Evolutionary conservation across 805 yeast species (phyloP).

Genomic region (Jamesozyma piceae): DNA sequence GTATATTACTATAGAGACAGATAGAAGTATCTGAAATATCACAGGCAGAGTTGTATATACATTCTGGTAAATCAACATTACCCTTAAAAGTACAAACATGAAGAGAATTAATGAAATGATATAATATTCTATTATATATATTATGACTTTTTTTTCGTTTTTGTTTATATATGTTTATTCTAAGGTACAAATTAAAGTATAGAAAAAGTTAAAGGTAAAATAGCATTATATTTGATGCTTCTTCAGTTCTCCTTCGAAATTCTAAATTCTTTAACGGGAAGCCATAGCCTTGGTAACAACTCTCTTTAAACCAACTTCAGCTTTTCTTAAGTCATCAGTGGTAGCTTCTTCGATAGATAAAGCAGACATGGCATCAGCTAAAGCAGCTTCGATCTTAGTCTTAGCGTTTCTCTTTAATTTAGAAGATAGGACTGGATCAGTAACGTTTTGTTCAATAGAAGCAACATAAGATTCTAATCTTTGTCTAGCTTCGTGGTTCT

Average conservation of each 20-base stretch:
- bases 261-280: conserved; percentile 62
- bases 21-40: no score
- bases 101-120: no score
- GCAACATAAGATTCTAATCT: conserved; percentile 97
- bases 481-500: conserved; percentile 90
- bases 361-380: conserved; percentile 96
- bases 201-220: neutral
- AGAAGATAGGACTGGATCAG: conserved; percentile 96
- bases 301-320: conserved; percentile 97
- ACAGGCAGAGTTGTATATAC: no score
- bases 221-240: neutral
- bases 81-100: no score
- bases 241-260: no score
- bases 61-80: no score
- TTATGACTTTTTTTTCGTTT: no score
- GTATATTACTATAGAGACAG: no score
- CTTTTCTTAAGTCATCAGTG: conserved; percentile 97
- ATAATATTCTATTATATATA: no score
- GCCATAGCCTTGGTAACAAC: conserved; percentile 99
- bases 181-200: conserved; percentile 16
- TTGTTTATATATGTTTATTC: conserved; percentile 14
- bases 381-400: conserved; percentile 95
- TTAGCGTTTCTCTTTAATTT: conserved; percentile 95
- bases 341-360: conserved; percentile 92
- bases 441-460: conserved; percentile 89